Evolutionary conservation across 1,139 yeast genomes (phyloP).

Genomic region (Hemisphaericaspora xylofermentans): DNA sequence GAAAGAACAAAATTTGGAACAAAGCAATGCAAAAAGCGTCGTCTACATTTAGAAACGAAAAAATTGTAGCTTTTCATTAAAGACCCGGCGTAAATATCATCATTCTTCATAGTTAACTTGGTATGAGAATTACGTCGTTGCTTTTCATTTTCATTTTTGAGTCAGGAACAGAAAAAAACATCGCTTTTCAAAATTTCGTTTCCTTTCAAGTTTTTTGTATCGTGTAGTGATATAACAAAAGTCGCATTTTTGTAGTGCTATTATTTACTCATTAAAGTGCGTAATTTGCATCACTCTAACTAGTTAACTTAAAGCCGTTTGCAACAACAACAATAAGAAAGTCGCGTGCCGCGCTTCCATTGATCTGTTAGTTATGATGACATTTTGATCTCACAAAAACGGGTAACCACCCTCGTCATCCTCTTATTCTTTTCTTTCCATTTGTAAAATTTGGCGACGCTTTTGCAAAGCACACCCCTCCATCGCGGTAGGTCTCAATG

Average conservation of each 20-base stretch:
- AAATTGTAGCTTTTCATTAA: background rate
- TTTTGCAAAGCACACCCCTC: no score
- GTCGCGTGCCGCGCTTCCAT: no score
- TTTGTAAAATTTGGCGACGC: no score
- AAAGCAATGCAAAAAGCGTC: background rate
- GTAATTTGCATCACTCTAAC: conserved; percentile 7
- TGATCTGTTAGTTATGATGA: no score
- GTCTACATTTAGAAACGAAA: background rate
- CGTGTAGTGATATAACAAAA: background rate
- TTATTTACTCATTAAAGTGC: conserved; percentile 9
- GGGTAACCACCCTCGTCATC: no score
- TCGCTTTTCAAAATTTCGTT: background rate
- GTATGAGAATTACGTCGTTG: conserved; percentile 2
- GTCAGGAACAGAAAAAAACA: background rate
- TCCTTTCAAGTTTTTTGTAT: background rate
- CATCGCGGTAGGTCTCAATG: no score
- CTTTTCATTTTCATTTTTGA: background rate
- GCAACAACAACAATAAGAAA: no score
- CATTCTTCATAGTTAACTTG: background rate
- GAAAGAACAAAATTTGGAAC: background rate
- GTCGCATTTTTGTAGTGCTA: conserved; percentile 10
- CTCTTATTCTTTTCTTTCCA: no score
- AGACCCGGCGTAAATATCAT: background rate
- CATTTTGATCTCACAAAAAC: background rate
- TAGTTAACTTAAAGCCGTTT: no score